A percentile compares a stretch with the other conserved stretches of the same genome.
These are phyloP conservation scores for Ballota nigra DNA, from an alignment of 257 asterid species.

Conservation along the genomic window DNA sequence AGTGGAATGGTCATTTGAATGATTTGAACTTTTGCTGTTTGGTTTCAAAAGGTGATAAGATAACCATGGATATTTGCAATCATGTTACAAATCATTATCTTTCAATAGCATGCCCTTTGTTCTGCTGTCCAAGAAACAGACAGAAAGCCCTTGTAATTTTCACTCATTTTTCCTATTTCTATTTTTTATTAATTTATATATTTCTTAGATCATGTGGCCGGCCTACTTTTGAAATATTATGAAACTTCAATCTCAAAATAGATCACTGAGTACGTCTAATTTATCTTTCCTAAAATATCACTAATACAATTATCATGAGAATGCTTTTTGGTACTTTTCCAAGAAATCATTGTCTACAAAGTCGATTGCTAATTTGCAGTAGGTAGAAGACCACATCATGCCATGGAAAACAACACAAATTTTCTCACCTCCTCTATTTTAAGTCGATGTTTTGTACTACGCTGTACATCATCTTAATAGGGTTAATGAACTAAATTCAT, in stretches of 20 bases:
- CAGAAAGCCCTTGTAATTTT: constrained; percentile 31
- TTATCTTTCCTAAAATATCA: not conserved
- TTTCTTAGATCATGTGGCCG: constrained; percentile 26
- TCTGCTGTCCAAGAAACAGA: constrained; percentile 44
- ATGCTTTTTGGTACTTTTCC: constrained; percentile 10
- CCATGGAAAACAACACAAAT: no score
- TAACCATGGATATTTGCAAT: constrained; percentile 31
- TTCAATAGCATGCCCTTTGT: constrained; percentile 32
- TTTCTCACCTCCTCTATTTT: no score
- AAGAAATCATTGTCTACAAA: constrained; percentile 12
- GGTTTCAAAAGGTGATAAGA: constrained; percentile 30
- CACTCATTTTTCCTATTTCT: not conserved
- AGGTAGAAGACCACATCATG: not conserved
- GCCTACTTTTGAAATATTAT: constrained; percentile 23
- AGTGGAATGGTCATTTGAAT: constrained; percentile 28
- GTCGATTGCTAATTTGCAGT: not conserved
- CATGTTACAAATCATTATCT: constrained; percentile 34
- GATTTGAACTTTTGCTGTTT: constrained; percentile 31
- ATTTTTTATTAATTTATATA: not conserved
- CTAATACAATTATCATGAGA: not conserved
- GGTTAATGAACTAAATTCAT: no score
- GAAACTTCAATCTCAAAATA: constrained; percentile 1
- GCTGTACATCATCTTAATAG: no score
- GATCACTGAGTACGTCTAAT: not conserved
- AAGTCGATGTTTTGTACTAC: no score